A percentile compares a stretch with the other conserved stretches of the same genome.
Evolutionary conservation across 768 basidiomycete species (phyloP).

Genomic region (Auriculariales sp.): DNA sequence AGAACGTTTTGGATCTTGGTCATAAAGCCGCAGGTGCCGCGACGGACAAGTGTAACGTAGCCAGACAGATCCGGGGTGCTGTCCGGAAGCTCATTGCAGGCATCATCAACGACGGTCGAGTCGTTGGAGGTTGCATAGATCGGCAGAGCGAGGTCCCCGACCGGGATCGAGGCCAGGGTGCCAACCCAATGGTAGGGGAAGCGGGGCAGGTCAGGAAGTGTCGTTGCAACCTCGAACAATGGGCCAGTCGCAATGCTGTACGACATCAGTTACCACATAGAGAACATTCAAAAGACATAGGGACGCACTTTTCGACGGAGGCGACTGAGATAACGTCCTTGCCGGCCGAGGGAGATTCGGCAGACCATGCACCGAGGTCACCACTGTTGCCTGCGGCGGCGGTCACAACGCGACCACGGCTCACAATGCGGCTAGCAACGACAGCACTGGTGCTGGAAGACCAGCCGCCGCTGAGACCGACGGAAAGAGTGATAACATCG

Average conservation of each 20-base stretch:
- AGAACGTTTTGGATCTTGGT: too few relatives aligned
- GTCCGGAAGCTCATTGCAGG: constrained; percentile 41
- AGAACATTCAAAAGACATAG: not conserved
- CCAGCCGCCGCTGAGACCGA: constrained; percentile 15
- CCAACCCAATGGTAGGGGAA: not conserved
- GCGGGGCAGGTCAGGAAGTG: not conserved
- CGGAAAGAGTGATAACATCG: constrained; percentile 22
- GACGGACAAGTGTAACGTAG: constrained; percentile 39
- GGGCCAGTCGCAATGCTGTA: constrained; percentile 1
- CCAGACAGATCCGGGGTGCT: constrained; percentile 37
- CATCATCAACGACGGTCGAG: constrained; percentile 33
- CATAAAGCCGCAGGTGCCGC: constrained; percentile 45
- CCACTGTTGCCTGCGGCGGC: constrained; percentile 2
- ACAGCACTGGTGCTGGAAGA: not conserved
- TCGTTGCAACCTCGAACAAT: not conserved
- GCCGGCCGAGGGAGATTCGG: not conserved
- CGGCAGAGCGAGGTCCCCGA: constrained; percentile 8
- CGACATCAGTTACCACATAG: not conserved
- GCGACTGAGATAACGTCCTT: constrained; percentile 3
- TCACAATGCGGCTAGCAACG: constrained; percentile 3
- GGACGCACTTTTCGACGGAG: constrained; percentile 3
- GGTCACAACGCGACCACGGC: constrained; percentile 4
- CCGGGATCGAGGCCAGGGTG: constrained; percentile 15
- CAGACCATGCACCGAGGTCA: constrained; percentile 1
- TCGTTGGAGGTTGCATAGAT: constrained; percentile 18